A percentile compares a stretch with the other conserved stretches of the same genome.
phyloP scores from a whole-genome alignment of 352 stramenopile genomes.

The Phytophthora cryptogea region DNA sequence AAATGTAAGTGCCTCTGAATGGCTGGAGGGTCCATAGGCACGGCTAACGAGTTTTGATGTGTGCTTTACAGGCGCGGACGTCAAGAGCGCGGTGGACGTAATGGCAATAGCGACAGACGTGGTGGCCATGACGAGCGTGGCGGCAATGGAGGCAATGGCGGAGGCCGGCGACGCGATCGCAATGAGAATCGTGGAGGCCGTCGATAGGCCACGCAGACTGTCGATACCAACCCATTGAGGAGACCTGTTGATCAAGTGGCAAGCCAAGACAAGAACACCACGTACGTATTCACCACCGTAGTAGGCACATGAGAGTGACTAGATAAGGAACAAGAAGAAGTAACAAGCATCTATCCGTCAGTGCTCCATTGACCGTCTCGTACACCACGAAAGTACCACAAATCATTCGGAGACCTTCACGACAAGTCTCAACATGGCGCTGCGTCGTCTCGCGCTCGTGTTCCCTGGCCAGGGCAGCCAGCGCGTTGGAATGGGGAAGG shows the following conservation, averaged over 20 bases:
- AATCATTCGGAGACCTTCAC: slow-evolving; percentile 10
- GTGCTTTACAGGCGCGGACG: slow-evolving; percentile 30
- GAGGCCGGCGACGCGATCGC: slow-evolving; percentile 38
- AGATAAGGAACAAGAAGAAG: slow-evolving; percentile 28
- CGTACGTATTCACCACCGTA: slow-evolving; percentile 17
- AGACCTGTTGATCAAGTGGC: background rate
- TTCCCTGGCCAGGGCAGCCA: slow-evolving; percentile 89
- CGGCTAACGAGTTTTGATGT: slow-evolving; percentile 6
- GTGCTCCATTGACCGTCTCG: slow-evolving; percentile 8
- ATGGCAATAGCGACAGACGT: slow-evolving; percentile 30
- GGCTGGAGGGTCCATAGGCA: background rate
- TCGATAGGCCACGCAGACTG: slow-evolving; percentile 37
- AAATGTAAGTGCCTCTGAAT: slow-evolving; percentile 46
- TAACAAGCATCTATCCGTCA: background rate
- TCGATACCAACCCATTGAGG: slow-evolving; percentile 5
- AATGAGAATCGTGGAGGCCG: slow-evolving; percentile 48
- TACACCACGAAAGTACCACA: slow-evolving; percentile 15
- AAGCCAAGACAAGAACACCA: slow-evolving; percentile 1
- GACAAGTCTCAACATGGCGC: slow-evolving; percentile 30
- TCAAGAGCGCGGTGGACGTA: slow-evolving; percentile 35
- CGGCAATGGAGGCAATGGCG: slow-evolving; percentile 21
- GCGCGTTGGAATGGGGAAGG: slow-evolving; percentile 75
- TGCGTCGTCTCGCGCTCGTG: slow-evolving; percentile 61
- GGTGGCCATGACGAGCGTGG: slow-evolving; percentile 31
- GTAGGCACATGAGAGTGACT: slow-evolving; percentile 9